Percentiles rank a stretch among this genome's conserved stretches.
Evolutionary conservation across 2,329 filamentous ascomycete genomes (phyloP).

Genomic region (Torrubiella hemipterigena): DNA sequence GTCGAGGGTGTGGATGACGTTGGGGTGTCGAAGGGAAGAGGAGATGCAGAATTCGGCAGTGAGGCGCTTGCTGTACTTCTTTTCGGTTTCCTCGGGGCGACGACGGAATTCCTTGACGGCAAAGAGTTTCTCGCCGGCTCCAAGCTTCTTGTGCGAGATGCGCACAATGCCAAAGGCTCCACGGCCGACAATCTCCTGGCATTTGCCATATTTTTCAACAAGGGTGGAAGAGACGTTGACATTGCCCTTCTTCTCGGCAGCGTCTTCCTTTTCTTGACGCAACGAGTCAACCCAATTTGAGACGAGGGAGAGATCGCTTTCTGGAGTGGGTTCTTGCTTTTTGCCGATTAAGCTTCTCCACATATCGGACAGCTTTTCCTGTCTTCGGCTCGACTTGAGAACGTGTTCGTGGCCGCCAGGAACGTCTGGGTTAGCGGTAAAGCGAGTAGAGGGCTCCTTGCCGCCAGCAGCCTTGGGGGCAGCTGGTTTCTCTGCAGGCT

Average conservation of each 20-base stretch:
- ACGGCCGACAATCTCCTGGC: constrained; percentile 90
- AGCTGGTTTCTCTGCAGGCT: constrained; percentile 7
- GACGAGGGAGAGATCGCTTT: constrained; percentile 82
- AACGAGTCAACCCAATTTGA: constrained; percentile 93
- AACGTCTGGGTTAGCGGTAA: constrained; percentile 33
- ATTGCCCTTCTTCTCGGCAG: constrained; percentile 67
- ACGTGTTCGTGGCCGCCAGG: constrained; percentile 74
- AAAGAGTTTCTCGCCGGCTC: constrained; percentile 80
- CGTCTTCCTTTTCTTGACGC: constrained; percentile 77
- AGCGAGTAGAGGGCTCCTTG: constrained; percentile 34
- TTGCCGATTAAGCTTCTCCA: constrained; percentile 77
- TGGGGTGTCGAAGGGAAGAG: constrained; percentile 88
- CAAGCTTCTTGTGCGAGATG: constrained; percentile 90
- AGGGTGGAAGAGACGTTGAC: constrained; percentile 61
- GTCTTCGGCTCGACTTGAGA: constrained; percentile 77
- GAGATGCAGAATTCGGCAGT: constrained; percentile 98
- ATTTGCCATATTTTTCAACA: constrained; percentile 96
- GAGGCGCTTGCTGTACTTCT: constrained; percentile 94
- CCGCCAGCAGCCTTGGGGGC: constrained; percentile 15
- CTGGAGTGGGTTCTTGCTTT: constrained; percentile 61
- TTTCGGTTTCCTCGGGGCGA: constrained; percentile 84
- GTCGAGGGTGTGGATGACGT: constrained; percentile 95
- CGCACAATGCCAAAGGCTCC: constrained; percentile 96
- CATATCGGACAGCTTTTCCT: constrained; percentile 92
- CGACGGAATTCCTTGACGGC: constrained; percentile 97